phyloP scores from a whole-genome alignment of 371 early-diverging fungal genomes.

The Mucor piriformis region DNA sequence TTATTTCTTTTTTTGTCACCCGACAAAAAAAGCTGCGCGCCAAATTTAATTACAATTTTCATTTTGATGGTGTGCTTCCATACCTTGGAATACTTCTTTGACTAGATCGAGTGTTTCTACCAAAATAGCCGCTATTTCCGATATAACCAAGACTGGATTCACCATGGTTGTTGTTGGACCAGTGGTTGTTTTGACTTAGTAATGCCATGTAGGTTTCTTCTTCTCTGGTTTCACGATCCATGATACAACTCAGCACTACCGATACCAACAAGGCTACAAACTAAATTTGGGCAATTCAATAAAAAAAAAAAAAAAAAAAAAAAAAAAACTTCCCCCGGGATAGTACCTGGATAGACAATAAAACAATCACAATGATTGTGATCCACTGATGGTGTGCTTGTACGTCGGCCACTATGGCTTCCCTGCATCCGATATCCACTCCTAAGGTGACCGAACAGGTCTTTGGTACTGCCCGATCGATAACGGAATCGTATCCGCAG shows the following conservation, averaged over 20 bases:
- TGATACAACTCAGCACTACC: constrained; percentile 16
- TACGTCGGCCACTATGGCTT: constrained; percentile 4
- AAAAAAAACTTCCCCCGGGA: too few species aligned
- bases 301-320: background rate
- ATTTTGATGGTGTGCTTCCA: constrained; percentile 27
- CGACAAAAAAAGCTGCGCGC: background rate
- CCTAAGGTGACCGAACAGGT: constrained; percentile 14
- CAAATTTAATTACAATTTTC: background rate
- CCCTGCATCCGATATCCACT: constrained; percentile 20
- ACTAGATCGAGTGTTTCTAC: constrained; percentile 15
- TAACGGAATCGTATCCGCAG: constrained; percentile 28
- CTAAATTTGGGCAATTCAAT: constrained; percentile 5
- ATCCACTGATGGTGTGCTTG: constrained; percentile 27
- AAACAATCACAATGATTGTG: constrained; percentile 5
- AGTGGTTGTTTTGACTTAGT: constrained; percentile 17
- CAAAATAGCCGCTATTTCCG: constrained; percentile 20
- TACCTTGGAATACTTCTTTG: constrained; percentile 27
- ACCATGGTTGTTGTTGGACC: background rate
- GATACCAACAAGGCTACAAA: constrained; percentile 19
- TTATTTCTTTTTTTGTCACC: background rate
- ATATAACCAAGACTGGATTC: background rate
- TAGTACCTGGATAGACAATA: constrained; percentile 25
- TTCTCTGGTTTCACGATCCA: constrained; percentile 29
- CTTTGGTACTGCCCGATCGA: constrained; percentile 25
- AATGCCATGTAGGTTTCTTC: constrained; percentile 30